phyloP scores from a whole-genome alignment of 768 basidiomycete genomes.

The Auriculariales sp. region DNA sequence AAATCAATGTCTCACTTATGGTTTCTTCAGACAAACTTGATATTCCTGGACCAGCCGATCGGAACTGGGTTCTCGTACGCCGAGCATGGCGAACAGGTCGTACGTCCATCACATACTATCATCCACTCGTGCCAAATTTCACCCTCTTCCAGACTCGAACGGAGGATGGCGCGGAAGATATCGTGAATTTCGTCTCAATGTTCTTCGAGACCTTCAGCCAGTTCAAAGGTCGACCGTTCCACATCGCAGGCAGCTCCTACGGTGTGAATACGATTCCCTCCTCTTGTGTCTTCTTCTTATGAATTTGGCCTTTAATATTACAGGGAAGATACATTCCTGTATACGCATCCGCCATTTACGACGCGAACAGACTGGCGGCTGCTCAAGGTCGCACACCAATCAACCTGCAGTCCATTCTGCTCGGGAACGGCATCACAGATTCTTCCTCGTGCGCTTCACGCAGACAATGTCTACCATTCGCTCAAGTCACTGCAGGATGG shows the following conservation, averaged over 20 bases:
- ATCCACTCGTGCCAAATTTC: conserved; percentile 1
- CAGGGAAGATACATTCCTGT: conserved; percentile 40
- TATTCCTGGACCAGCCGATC: conserved; percentile 11
- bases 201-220: conserved; percentile 63
- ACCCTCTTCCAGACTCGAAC: conserved; percentile 22
- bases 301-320: too few relatives aligned
- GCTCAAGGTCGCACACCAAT: conserved; percentile 33
- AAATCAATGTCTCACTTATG: too few relatives aligned
- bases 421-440: conserved; percentile 16
- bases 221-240: conserved; percentile 53
- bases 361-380: conserved; percentile 27
- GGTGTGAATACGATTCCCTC: conserved; percentile 24
- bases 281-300: not conserved
- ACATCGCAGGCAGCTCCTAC: conserved; percentile 46
- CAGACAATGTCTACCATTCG: conserved; percentile 6
- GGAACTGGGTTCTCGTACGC: conserved; percentile 11
- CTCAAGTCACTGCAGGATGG: conserved; percentile 14
- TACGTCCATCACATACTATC: not conserved
- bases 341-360: conserved; percentile 32
- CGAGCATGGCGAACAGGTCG: conserved; percentile 8
- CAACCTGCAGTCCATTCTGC: conserved; percentile 34
- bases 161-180: conserved; percentile 52
- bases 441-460: not conserved
- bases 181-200: conserved; percentile 53
- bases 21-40: conserved; percentile 9